These are phyloP conservation scores for Dichomitus squalens DNA, from an alignment of 1,284 basidiomycete species.

Conservation along the genomic window DNA sequence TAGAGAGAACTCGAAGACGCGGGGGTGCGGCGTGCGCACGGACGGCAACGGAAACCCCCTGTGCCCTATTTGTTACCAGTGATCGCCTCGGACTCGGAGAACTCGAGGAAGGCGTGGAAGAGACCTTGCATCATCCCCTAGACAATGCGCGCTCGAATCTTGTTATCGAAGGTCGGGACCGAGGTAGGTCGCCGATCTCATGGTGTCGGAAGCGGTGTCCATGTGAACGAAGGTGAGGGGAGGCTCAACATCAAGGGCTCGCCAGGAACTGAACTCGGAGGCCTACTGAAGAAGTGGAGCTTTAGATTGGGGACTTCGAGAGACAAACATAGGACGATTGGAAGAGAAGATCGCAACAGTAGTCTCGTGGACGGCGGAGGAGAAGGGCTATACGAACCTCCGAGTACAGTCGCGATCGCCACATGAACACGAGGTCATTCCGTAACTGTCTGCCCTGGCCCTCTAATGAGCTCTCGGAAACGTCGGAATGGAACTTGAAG, in stretches of 20 bases:
- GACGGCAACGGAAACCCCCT: slow-evolving; percentile 79
- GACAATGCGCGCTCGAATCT: slow-evolving; percentile 81
- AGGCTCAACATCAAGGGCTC: slow-evolving; percentile 68
- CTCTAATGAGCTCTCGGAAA: slow-evolving; percentile 54
- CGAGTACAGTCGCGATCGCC: slow-evolving; percentile 90
- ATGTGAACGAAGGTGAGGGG: slow-evolving; percentile 94
- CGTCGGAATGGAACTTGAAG: slow-evolving; percentile 88
- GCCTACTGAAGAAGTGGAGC: slow-evolving; percentile 69
- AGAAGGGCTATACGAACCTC: slow-evolving; percentile 82
- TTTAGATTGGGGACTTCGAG: slow-evolving; percentile 88
- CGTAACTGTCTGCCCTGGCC: slow-evolving; percentile 72
- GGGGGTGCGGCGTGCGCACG: slow-evolving; percentile 79
- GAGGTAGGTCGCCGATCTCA: slow-evolving; percentile 84
- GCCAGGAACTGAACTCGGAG: slow-evolving; percentile 35
- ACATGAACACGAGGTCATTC: slow-evolving; percentile 95
- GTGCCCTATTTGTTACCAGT: slow-evolving; percentile 75
- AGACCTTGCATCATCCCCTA: slow-evolving; percentile 89
- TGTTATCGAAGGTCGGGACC: slow-evolving; percentile 75
- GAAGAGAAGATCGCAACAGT: slow-evolving; percentile 85
- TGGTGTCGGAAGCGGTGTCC: slow-evolving; percentile 87
- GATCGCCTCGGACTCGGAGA: slow-evolving; percentile 72
- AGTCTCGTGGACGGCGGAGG: slow-evolving; percentile 61
- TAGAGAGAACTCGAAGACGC: slow-evolving; percentile 80
- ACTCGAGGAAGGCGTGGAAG: slow-evolving; percentile 79
- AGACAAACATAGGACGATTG: slow-evolving; percentile 91